Evolutionary conservation across 2,329 filamentous ascomycete species (phyloP), one percentile per base, ranked within the genome.

Genomic region (Chrysoporthe deuterocubensis): DNA sequence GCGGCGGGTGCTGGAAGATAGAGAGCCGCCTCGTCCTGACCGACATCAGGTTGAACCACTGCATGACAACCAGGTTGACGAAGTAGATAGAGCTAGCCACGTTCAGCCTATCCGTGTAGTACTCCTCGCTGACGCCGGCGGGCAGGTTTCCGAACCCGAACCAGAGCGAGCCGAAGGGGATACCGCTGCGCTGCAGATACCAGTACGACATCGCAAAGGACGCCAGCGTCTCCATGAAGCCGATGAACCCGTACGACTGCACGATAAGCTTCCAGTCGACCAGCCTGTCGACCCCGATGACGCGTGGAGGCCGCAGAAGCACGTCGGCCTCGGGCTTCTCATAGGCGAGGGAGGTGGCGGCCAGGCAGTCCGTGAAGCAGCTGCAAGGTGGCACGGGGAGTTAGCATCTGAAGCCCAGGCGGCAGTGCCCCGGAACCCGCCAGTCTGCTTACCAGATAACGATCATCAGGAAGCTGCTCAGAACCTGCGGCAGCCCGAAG

Each of bases 1-100:
- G 70, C 0, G 91, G 91, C 3, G 89, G 88, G 72, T 94, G 91
- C 74, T 92, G 89, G 76, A 94, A 89, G 71, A 94, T 86, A 66
- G 86, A 87, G 32, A 90, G 81, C 1, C 87, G 83, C 1, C 89
- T 82, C 1, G 88, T 94, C 18, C 91, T 84, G 5, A 92, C 83
- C 1, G 89, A 88, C 74, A 94, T 85, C 4, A 94, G 81, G 75
- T 91, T 92, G 82, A 93, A 93, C 83, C 89, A 90, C 82, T 92
- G 90, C 90, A 94, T 93, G 61, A 94, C 89, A 2, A 95, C 92
- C 32, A 95, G 81, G 68, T 90, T 94, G 72, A 94, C 86, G 73
- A 94, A 94, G 78, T 94, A 94, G 69, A 95, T 89, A 18, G 89
- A 91, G 48, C 87, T 90, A 0, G 90, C 90, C 69, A 86, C 83